A percentile compares a stretch with the other conserved stretches of the same genome.
Conservation (phyloP, 2,329 filamentous ascomycete genomes). For the Epichloe typhina region DNA sequence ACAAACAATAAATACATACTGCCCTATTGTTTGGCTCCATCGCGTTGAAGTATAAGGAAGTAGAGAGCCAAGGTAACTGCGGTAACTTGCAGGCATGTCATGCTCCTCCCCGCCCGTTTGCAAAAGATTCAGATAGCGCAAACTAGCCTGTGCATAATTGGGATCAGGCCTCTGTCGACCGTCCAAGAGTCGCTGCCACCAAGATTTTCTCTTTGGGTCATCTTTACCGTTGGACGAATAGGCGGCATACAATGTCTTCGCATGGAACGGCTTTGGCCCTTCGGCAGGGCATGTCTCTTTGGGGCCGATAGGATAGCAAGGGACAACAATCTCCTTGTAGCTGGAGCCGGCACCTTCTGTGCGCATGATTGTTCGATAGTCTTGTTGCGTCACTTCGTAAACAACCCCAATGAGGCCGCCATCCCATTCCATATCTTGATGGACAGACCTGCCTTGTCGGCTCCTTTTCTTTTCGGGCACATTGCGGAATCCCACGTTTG, state of each 20-base stretch:
- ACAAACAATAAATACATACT: conserved; percentile 43
- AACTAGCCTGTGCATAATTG: conserved; percentile 68
- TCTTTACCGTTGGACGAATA: conserved; percentile 23
- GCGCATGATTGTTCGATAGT: conserved; percentile 76
- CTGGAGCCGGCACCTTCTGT: conserved; percentile 78
- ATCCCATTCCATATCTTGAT: conserved; percentile 39
- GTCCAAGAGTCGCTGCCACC: conserved; percentile 33
- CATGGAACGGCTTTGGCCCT: conserved; percentile 54
- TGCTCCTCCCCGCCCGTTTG: conserved; percentile 68
- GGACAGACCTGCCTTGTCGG: conserved; percentile 5
- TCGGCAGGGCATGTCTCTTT: conserved; percentile 47
- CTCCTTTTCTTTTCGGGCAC: conserved; percentile 26
- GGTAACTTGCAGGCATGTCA: conserved; percentile 66
- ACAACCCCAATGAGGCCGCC: conserved; percentile 85
- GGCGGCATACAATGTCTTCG: conserved; percentile 73
- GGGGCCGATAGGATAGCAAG: conserved; percentile 57
- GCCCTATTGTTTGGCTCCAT: conserved; percentile 51
- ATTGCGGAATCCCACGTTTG: conserved; percentile 57
- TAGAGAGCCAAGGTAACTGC: conserved; percentile 55
- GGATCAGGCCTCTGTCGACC: conserved; percentile 45
- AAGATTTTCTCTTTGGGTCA: conserved; percentile 23
- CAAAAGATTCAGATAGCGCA: conserved; percentile 72
- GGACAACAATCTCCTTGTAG: conserved; percentile 75
- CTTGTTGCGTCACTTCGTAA: conserved; percentile 76
- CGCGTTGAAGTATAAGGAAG: conserved; percentile 60